These are phyloP conservation scores for Evernia prunastri DNA, from an alignment of 495 filamentous ascomycete genomes.

Conservation along the genomic window DNA sequence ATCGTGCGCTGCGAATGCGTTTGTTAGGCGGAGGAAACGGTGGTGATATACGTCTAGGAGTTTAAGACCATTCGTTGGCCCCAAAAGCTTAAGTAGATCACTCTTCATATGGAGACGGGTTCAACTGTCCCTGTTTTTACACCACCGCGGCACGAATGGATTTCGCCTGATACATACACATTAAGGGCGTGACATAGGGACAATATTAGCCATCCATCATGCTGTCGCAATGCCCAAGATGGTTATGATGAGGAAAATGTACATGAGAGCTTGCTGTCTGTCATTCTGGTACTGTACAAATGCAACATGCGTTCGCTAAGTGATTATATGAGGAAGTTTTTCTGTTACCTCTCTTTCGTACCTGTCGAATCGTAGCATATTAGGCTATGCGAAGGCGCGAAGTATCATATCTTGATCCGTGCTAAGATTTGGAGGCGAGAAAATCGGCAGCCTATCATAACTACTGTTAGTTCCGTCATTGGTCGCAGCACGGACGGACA, in stretches of 20 bases:
- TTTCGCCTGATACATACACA: conserved; percentile 6
- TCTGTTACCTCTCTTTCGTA: not conserved
- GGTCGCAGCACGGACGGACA: conserved; percentile 1
- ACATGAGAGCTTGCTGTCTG: not conserved
- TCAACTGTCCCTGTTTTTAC: not conserved
- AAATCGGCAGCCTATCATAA: conserved; percentile 37
- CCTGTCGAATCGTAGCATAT: not conserved
- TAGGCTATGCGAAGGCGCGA: not conserved
- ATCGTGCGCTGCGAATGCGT: too few species aligned
- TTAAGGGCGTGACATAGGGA: not conserved
- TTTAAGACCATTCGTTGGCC: too few species aligned
- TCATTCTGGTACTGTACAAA: conserved; percentile 10
- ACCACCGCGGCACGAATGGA: not conserved
- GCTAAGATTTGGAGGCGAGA: conserved; percentile 22
- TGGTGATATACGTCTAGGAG: too few species aligned
- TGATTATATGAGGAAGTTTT: not conserved
- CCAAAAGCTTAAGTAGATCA: too few species aligned
- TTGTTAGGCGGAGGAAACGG: too few species aligned
- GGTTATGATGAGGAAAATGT: not conserved
- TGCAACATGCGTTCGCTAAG: not conserved
- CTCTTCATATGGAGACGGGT: not conserved
- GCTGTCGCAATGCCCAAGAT: not conserved
- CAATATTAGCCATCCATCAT: not conserved
- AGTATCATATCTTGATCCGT: not conserved
- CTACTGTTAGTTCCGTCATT: not conserved